Conservation (phyloP, 192 early-diverging fungal species). For the Coemansia sp. region DNA sequence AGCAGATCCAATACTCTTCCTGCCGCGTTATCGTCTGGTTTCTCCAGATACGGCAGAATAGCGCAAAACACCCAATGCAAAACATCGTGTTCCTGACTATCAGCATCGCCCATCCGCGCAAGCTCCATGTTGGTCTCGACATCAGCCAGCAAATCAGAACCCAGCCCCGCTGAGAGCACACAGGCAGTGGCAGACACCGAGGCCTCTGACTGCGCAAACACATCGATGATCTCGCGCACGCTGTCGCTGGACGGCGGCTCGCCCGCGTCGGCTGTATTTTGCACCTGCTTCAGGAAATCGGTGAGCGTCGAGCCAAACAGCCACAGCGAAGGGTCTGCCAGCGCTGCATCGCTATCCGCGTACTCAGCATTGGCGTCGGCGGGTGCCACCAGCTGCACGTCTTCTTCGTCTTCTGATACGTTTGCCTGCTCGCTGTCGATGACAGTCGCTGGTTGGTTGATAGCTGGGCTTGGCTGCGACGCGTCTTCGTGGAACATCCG, state of each 20-base stretch:
- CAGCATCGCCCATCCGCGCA: constrained; percentile 19
- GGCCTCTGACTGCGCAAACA: constrained; percentile 56
- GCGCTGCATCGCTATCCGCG: constrained; percentile 11
- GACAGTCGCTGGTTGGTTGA: background rate
- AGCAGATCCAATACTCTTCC: constrained; percentile 20
- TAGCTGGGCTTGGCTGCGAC: constrained; percentile 4
- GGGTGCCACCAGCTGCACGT: background rate
- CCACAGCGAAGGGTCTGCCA: constrained; percentile 55
- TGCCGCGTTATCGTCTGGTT: background rate
- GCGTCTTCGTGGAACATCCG: constrained; percentile 44
- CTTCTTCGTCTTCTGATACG: constrained; percentile 1
- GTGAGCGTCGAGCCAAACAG: constrained; percentile 55
- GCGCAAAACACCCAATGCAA: constrained; percentile 16
- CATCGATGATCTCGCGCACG: constrained; percentile 35
- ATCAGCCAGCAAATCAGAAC: constrained; percentile 42
- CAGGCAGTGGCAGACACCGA: constrained; percentile 47
- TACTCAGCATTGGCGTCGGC: background rate
- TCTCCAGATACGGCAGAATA: background rate
- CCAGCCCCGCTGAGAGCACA: constrained; percentile 33
- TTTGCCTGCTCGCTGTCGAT: background rate
- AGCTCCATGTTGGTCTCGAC: constrained; percentile 49
- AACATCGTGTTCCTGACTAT: constrained; percentile 27
- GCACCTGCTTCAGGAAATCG: constrained; percentile 24
- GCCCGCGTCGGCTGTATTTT: background rate
- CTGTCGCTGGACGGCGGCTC: constrained; percentile 14